phyloP scores from a whole-genome alignment of 768 basidiomycete species.

The Hydnomerulius pinastri region DNA sequence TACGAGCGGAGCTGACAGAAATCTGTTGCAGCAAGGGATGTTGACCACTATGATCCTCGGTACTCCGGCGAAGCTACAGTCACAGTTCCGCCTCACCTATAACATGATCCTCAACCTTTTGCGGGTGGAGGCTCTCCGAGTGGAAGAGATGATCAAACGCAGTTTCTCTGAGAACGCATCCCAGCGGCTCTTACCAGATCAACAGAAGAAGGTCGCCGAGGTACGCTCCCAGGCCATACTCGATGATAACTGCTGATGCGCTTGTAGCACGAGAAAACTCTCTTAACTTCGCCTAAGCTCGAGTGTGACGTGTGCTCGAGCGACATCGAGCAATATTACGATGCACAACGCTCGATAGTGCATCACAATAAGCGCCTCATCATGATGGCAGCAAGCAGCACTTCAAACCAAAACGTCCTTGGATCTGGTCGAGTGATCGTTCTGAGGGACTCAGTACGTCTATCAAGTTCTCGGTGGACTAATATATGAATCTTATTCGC shows the following conservation, averaged over 20 bases:
- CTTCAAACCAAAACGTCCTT: slow-evolving; percentile 69
- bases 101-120: slow-evolving; percentile 99
- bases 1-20: not conserved
- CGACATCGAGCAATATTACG: slow-evolving; percentile 80
- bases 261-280: slow-evolving; percentile 66
- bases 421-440: slow-evolving; percentile 79
- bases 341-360: slow-evolving; percentile 63
- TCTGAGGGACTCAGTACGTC: slow-evolving; percentile 75
- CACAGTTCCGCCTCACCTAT: slow-evolving; percentile 97
- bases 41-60: slow-evolving; percentile 92
- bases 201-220: slow-evolving; percentile 85
- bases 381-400: slow-evolving; percentile 55
- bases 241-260: slow-evolving; percentile 9
- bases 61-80: slow-evolving; percentile 87
- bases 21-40: slow-evolving; percentile 56
- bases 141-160: slow-evolving; percentile 99
- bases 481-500: not conserved
- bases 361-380: slow-evolving; percentile 64
- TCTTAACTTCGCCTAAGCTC: slow-evolving; percentile 64
- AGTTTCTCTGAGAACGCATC: slow-evolving; percentile 98
- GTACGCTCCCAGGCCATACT: slow-evolving; percentile 41
- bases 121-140: slow-evolving; percentile 91
- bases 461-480: not conserved
- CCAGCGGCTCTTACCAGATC: slow-evolving; percentile 88
- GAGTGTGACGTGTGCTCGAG: slow-evolving; percentile 66